phyloP scores from a whole-genome alignment of 441 rosid species.

The Eruca vesicaria region DNA sequence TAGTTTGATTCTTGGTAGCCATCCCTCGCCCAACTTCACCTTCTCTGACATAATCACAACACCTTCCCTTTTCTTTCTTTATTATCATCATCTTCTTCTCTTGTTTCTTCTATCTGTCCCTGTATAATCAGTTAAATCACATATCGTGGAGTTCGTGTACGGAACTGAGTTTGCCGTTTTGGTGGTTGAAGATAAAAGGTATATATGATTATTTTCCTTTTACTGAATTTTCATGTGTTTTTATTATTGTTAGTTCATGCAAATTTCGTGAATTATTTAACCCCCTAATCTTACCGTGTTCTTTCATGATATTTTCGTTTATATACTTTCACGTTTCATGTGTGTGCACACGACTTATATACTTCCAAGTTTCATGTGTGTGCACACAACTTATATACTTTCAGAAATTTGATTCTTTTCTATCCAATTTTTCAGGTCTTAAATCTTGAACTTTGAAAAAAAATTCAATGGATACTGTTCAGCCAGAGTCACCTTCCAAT shows the following conservation, averaged over 20 bases:
- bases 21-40: constrained; percentile 72
- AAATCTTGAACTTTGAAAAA: not conserved
- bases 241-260: constrained; percentile 25
- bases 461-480: constrained; percentile 50
- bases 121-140: not conserved
- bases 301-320: constrained; percentile 31
- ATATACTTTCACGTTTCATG: constrained; percentile 18
- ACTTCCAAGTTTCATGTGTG: not conserved
- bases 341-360: not conserved
- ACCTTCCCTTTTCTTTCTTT: constrained; percentile 35
- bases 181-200: constrained; percentile 27
- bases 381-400: not conserved
- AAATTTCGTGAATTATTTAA: constrained; percentile 23
- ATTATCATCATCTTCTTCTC: not conserved
- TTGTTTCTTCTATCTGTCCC: not conserved
- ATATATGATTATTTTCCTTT: constrained; percentile 36
- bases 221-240: constrained; percentile 40
- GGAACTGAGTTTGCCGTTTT: not conserved
- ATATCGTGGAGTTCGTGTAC: constrained; percentile 21
- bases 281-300: not conserved
- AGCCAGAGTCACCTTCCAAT: constrained; percentile 47
- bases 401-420: constrained; percentile 3
- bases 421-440: constrained; percentile 11
- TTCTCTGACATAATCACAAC: constrained; percentile 35
- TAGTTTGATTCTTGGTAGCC: constrained; percentile 89